phyloP scores from a whole-genome alignment of 176 grass and related monocot species.

The Elaeis guineensis region DNA sequence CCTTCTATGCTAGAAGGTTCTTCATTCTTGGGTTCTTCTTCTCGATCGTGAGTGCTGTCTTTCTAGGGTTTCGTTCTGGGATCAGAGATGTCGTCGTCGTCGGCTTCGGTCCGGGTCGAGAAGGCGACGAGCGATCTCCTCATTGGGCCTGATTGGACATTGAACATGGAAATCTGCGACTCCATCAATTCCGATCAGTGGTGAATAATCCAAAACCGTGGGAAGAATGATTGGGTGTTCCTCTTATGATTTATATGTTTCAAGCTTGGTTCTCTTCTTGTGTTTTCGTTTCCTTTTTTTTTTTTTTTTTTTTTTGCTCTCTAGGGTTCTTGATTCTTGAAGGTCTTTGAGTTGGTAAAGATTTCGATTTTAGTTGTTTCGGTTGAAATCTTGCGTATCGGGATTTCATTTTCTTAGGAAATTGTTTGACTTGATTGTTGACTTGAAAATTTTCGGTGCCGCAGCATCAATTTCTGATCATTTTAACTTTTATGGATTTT shows the following conservation, averaged over 20 bases:
- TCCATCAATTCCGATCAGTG: conserved; percentile 58
- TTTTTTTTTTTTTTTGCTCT: too few relatives aligned
- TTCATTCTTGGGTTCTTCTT: too few relatives aligned
- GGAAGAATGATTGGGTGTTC: neutral
- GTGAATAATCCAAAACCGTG: conserved; percentile 8
- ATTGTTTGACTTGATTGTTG: too few relatives aligned
- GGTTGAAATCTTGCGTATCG: neutral
- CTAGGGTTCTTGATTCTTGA: too few relatives aligned
- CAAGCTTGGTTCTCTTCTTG: neutral
- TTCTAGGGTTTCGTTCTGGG: too few relatives aligned
- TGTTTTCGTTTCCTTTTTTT: neutral
- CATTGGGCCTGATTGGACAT: conserved; percentile 73
- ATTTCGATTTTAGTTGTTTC: neutral
- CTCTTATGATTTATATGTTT: neutral
- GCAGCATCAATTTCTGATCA: too few relatives aligned
- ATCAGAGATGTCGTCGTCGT: conserved; percentile 18
- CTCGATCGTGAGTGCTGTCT: too few relatives aligned
- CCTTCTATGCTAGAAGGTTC: too few relatives aligned
- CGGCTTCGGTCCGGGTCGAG: conserved; percentile 52
- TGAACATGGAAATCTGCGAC: conserved; percentile 95
- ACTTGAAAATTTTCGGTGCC: too few relatives aligned
- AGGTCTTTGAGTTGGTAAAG: neutral
- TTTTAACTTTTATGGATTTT: too few relatives aligned
- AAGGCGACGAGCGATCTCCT: conserved; percentile 92
- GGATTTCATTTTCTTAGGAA: too few relatives aligned